phyloP scores from a whole-genome alignment of 352 stramenopile genomes.

The Phytophthora colocasiae region DNA sequence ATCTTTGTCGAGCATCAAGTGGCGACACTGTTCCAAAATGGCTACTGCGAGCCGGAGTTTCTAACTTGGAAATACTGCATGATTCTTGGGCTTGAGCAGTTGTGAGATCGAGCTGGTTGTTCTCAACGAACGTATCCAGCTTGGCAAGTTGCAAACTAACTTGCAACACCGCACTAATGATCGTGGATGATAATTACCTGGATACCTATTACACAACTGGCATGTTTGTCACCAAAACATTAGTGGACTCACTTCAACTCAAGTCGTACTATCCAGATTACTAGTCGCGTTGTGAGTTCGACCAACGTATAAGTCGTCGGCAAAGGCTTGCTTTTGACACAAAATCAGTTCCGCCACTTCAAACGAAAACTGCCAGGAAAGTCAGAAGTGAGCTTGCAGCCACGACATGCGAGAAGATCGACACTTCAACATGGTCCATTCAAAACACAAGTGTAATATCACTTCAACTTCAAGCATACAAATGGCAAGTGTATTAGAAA shows the following conservation, averaged over 20 bases:
- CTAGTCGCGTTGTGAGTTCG: neutral
- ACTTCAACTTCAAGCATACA: constrained; percentile 13
- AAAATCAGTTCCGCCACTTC: neutral
- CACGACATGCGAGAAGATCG: too few species aligned
- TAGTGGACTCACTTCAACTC: constrained; percentile 2
- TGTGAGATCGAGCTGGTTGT: too few species aligned
- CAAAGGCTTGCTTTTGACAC: neutral
- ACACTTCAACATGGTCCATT: constrained; percentile 16
- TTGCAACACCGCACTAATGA: too few species aligned
- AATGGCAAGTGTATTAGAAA: neutral
- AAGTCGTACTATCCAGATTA: neutral
- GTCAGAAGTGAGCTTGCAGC: too few species aligned
- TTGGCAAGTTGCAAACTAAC: too few species aligned
- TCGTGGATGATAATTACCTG: too few species aligned
- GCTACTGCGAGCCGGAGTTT: neutral
- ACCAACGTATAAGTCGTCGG: neutral
- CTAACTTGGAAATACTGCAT: too few species aligned
- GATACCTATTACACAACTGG: constrained; percentile 3
- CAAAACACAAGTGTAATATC: constrained; percentile 8
- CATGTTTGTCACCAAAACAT: neutral
- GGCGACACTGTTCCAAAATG: neutral
- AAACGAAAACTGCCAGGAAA: neutral
- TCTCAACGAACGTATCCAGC: too few species aligned
- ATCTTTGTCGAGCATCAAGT: neutral
- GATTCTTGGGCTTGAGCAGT: too few species aligned